Evolutionary conservation across 2,329 filamentous ascomycete genomes (phyloP).

Genomic region (Aureobasidium sp.): DNA sequence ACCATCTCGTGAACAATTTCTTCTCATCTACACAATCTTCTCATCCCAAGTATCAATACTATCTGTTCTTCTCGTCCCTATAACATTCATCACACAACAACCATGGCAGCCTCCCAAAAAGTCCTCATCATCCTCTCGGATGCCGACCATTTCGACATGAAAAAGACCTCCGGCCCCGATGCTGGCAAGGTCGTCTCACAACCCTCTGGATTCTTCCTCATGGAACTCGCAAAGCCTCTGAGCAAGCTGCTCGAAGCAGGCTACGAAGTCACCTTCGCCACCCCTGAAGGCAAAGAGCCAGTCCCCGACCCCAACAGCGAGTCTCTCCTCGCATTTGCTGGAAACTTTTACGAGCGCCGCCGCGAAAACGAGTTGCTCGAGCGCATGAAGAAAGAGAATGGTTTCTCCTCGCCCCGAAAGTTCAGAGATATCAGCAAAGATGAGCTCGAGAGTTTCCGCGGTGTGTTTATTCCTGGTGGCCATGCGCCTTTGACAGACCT

Average conservation of each 20-base stretch:
- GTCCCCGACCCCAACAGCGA: constrained; percentile 38
- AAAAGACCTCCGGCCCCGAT: constrained; percentile 25
- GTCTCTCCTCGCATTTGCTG: constrained; percentile 37
- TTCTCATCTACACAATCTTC: no score
- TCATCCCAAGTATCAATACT: no score
- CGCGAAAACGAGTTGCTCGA: constrained; percentile 37
- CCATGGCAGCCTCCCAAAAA: constrained; percentile 28
- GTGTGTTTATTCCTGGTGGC: constrained; percentile 41
- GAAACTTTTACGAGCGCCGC: constrained; percentile 40
- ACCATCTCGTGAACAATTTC: neutral
- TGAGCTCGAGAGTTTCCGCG: constrained; percentile 34
- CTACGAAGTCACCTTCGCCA: constrained; percentile 42
- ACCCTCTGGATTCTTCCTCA: constrained; percentile 34
- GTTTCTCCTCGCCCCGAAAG: constrained; percentile 33
- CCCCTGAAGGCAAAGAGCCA: constrained; percentile 37
- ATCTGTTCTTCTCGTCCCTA: neutral
- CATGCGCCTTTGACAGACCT: constrained; percentile 40
- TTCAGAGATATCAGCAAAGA: constrained; percentile 36
- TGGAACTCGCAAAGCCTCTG: constrained; percentile 35
- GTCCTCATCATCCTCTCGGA: constrained; percentile 42
- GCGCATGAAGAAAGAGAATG: constrained; percentile 41
- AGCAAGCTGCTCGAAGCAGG: constrained; percentile 31
- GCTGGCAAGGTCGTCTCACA: constrained; percentile 25
- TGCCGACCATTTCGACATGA: constrained; percentile 33
- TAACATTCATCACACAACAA: neutral